phyloP scores from a whole-genome alignment of 139 green algal species.

The Chlorella sp. region DNA sequence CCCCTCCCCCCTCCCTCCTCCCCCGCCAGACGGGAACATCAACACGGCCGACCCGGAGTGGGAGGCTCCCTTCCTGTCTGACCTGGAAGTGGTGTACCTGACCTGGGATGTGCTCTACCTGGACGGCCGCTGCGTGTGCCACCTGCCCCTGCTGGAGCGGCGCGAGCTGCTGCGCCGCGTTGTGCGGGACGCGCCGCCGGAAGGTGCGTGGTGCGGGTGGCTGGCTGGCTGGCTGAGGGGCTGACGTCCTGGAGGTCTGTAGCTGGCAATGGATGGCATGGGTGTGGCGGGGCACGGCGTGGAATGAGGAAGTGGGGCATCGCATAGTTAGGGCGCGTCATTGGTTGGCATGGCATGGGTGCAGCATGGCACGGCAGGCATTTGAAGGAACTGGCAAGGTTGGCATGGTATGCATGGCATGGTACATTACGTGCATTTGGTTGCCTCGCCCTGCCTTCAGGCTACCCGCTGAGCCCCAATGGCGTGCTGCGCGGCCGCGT shows the following conservation, averaged over 20 bases:
- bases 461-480: background rate
- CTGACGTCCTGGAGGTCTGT: too few species aligned
- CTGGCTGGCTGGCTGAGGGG: too few species aligned
- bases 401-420: too few species aligned
- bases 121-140: constrained; percentile 38
- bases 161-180: constrained; percentile 57
- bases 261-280: too few species aligned
- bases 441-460: background rate
- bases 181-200: background rate
- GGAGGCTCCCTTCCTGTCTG: background rate
- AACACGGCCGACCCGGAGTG: background rate
- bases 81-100: constrained; percentile 75
- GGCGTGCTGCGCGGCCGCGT: constrained; percentile 39
- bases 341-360: too few species aligned
- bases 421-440: too few species aligned
- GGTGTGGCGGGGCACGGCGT: background rate
- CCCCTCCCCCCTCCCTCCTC: background rate
- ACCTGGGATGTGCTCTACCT: constrained; percentile 86
- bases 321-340: too few species aligned
- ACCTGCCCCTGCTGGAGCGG: constrained; percentile 62
- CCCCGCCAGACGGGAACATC: background rate
- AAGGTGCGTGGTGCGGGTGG: background rate
- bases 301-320: background rate
- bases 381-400: too few species aligned
- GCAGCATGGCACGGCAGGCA: too few species aligned